A percentile compares a stretch with the other conserved stretches of the same genome.
Conservation (phyloP, 495 filamentous ascomycete species). For the Schizothecium vesticola region DNA sequence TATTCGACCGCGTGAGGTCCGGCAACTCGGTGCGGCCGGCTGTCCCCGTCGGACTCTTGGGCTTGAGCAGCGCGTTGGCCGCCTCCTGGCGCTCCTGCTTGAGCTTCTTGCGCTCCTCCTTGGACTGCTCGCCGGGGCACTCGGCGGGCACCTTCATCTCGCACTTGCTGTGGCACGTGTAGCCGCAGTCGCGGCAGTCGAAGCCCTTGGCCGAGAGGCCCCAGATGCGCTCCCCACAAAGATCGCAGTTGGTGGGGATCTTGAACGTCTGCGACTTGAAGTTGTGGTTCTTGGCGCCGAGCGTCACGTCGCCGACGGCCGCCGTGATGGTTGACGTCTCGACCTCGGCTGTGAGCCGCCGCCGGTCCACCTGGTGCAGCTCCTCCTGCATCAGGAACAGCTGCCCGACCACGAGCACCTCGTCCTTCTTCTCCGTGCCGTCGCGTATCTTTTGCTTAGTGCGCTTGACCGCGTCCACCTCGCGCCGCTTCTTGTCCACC, state of each 20-base stretch:
- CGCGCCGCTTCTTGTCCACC: slow-evolving; percentile 73
- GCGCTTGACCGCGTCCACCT: slow-evolving; percentile 70
- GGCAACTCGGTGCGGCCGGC: slow-evolving; percentile 38
- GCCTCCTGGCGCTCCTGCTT: slow-evolving; percentile 77
- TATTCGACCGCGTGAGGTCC: slow-evolving; percentile 71
- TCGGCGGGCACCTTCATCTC: slow-evolving; percentile 97
- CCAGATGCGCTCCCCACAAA: slow-evolving; percentile 96
- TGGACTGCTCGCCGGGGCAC: slow-evolving; percentile 87
- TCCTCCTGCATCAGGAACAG: slow-evolving; percentile 78
- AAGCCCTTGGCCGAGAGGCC: slow-evolving; percentile 93
- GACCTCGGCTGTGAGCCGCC: slow-evolving; percentile 80
- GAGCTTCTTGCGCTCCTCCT: slow-evolving; percentile 90
- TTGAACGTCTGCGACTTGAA: slow-evolving; percentile 98
- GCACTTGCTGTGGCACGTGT: slow-evolving; percentile 97
- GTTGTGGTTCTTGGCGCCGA: slow-evolving; percentile 88
- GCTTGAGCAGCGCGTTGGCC: slow-evolving; percentile 55
- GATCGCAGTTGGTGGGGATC: slow-evolving; percentile 95
- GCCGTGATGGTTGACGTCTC: slow-evolving; percentile 84
- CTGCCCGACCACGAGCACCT: slow-evolving; percentile 68
- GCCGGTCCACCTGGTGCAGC: slow-evolving; percentile 79
- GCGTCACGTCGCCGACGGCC: slow-evolving; percentile 81
- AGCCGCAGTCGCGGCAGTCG: slow-evolving; percentile 91
- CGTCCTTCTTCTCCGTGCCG: slow-evolving; percentile 78
- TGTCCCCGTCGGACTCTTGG: slow-evolving; percentile 35
- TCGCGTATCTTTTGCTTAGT: slow-evolving; percentile 68